A percentile compares a stretch with the other conserved stretches of the same genome.
Evolutionary conservation across 805 yeast genomes (phyloP).

Genomic region (Teunomyces atbi): DNA sequence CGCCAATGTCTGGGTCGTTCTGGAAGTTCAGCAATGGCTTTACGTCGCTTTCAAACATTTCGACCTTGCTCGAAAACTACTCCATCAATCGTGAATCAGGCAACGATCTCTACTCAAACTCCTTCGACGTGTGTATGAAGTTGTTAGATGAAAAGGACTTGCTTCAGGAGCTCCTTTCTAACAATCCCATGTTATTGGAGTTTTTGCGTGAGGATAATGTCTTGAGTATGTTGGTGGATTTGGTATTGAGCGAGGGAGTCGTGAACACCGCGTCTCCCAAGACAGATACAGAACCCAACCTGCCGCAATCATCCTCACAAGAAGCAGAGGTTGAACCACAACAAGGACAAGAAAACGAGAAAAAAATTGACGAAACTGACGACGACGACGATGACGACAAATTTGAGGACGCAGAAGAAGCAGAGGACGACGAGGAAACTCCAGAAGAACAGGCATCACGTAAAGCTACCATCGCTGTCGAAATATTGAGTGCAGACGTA

Average conservation of each 20-base stretch:
- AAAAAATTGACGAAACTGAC: conserved; percentile 16
- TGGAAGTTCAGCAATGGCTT: conserved; percentile 49
- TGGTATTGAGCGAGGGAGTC: conserved; percentile 35
- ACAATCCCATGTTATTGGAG: conserved; percentile 42
- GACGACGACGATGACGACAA: conserved; percentile 13
- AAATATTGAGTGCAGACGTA: conserved; percentile 84
- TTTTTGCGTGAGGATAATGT: conserved; percentile 40
- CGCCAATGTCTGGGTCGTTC: conserved; percentile 43
- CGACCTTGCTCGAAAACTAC: conserved; percentile 38
- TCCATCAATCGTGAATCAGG: conserved; percentile 17
- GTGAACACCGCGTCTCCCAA: not conserved
- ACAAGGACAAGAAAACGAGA: conserved; percentile 22
- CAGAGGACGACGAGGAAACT: conserved; percentile 23
- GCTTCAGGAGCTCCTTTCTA: conserved; percentile 41
- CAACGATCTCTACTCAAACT: conserved; percentile 14
- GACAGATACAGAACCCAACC: conserved; percentile 1
- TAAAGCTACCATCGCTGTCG: conserved; percentile 63
- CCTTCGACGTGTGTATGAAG: conserved; percentile 29
- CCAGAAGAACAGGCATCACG: conserved; percentile 34
- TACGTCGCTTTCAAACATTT: conserved; percentile 41
- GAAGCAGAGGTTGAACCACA: not conserved
- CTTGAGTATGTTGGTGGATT: conserved; percentile 35
- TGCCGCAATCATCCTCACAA: not conserved
- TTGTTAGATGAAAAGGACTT: conserved; percentile 44
- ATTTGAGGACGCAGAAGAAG: conserved; percentile 12